These are phyloP conservation scores for Yamadazyma olivae DNA, from an alignment of 805 yeast species.

Conservation along the genomic window DNA sequence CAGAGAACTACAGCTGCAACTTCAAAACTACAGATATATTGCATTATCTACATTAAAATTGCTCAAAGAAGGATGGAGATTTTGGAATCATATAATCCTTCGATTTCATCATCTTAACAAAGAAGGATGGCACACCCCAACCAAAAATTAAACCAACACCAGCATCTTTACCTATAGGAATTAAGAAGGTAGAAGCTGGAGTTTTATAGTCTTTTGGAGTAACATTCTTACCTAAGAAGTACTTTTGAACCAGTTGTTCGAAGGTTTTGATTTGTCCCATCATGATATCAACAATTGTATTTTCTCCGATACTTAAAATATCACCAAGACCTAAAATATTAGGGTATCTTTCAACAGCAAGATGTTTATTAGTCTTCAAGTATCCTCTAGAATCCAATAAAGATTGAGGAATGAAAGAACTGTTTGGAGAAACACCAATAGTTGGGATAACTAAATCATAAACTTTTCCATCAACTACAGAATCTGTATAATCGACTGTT, in stretches of 20 bases:
- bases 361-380: conserved; percentile 23
- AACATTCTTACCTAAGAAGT: conserved; percentile 10
- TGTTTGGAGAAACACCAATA: conserved; percentile 25
- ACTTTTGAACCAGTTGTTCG: conserved; percentile 2
- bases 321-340: conserved; percentile 37
- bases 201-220: conserved; percentile 12
- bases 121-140: conserved; percentile 23
- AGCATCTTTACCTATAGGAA: conserved; percentile 34
- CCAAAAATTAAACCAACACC: conserved; percentile 35
- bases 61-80: neutral
- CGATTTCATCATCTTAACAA: conserved; percentile 24
- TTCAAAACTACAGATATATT: too few relatives aligned
- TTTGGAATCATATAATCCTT: conserved; percentile 23
- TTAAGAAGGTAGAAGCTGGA: conserved; percentile 14
- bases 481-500: conserved; percentile 6
- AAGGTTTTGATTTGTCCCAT: neutral
- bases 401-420: conserved; percentile 24
- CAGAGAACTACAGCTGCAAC: too few relatives aligned
- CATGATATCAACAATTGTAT: neutral
- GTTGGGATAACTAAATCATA: conserved; percentile 32
- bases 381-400: conserved; percentile 25
- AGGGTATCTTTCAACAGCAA: conserved; percentile 19
- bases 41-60: too few relatives aligned
- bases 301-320: conserved; percentile 20
- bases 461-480: conserved; percentile 17